Base-by-base conservation (phyloP, 352 stramenopile species). In the Pelagophyceae sp. region DNA sequence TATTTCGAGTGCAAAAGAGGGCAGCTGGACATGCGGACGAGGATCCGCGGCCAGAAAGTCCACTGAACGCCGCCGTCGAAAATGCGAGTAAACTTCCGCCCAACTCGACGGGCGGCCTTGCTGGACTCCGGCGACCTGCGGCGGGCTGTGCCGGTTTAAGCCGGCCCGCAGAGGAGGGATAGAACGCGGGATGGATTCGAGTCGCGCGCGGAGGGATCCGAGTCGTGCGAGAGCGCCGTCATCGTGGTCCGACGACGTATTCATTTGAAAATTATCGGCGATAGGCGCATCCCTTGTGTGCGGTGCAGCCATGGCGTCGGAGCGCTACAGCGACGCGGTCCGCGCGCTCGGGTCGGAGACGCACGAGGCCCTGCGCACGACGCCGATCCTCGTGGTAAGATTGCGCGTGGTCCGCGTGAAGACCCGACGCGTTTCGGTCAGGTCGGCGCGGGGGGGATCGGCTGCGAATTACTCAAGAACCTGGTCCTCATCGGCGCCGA, bases 391-490 rank as follows among this genome's bases (percentile, higher is more conserved):
- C 23, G 58, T 67, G 58, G 45, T 54, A 23, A 11, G 45, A 23
- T 54, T 54, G 45, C 23, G 11, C 23, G 45, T 11, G 45, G 45
- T 23, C 11, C 11, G 45, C 11, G 11, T 23, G 45, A 54, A 54
- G 11, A 54, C 45, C 11, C 45, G 45, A 54, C 45, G 45, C 45
- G 11, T 54, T 54, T n/a, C n/a, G 11, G 45, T 23, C 45, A 54
- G 45, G 92, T 99, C 38, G 96, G 96, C 37, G 94, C 95, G 0
- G 97, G 97, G 23, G 97, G 97, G 76, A 99, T 99, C 80, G 97
- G 96, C 82, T 99, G 96, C 83, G 96, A 99, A 81, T 84, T 99
- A 67, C 86, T 99, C 32, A 99, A 99, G 87, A 98, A 99, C 84
- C 85, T 99, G 45, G 95, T 98, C 60, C 86, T 99, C 1, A 95